Evolutionary conservation across 106 monocot species (phyloP), one percentile per base, ranked within the genome.

Genomic region (Cymbidium sinense): DNA sequence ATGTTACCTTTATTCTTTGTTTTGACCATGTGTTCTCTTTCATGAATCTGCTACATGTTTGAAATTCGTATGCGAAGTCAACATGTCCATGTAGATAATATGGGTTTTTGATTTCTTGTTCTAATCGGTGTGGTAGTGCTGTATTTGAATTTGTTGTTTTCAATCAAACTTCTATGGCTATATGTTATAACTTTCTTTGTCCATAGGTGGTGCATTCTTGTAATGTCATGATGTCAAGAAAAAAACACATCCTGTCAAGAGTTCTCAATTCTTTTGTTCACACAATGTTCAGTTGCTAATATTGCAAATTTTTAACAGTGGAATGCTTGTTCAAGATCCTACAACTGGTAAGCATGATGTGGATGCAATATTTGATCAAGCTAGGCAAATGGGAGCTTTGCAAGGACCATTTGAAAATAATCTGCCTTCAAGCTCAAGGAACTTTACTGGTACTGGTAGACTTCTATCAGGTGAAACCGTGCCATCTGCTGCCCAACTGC

Each of bases 281-380:
- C 31, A 31, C 2, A 33, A 67, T 67, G 10, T 67, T 19, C 43
- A 47, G 29, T 27, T 75, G 47, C 21, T 79, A 70, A 70, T 4
- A 52, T 8, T 83, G 76, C 23, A 44, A 7, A 73, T 84, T 9
- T 43, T 77, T 21, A 82, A 44, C 82, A 93, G 96, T 83, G 93
- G 96, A 76, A 96, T 96, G 96, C 86, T 96, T 79, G 96, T 96
- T 54, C 93, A 89, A 89, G 93, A 91, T 87, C 89, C 89, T 72
- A 84, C 87, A 1, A 96, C 72, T 84, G 78, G 80, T 20, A 76
- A 82, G 36, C 47, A 89, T 77, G 84, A 90, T 80, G 81, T 91
- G 15, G 89, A 91, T 82, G 43, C 93, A 75, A 84, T 96, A 78
- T 93, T 96, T 88, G 91, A 96, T 71, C 89, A 93, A 91, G 96